phyloP scores from a whole-genome alignment of 495 filamentous ascomycete species.

The Penicillium roqueforti region DNA sequence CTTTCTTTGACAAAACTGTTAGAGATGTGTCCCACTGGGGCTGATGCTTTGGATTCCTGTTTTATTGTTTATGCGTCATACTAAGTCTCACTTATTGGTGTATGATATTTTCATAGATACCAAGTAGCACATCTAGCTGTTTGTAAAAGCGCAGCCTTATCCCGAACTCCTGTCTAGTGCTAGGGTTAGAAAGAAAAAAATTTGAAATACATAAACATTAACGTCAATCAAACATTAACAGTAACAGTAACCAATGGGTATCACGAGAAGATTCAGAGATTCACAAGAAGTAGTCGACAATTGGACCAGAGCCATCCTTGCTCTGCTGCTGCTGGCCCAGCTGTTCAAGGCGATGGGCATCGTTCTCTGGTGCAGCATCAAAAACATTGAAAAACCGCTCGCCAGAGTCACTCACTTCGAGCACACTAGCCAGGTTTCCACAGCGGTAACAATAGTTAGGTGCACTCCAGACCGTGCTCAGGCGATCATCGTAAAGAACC shows the following conservation, averaged over 20 bases:
- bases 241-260: slow-evolving; percentile 36
- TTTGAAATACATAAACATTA: slow-evolving; percentile 9
- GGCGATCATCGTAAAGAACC: slow-evolving; percentile 86
- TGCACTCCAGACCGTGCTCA: slow-evolving; percentile 96
- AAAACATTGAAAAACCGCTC: slow-evolving; percentile 96
- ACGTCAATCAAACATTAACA: slow-evolving; percentile 9
- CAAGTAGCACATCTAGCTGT: slow-evolving; percentile 17
- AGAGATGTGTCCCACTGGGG: slow-evolving; percentile 16
- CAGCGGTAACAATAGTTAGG: slow-evolving; percentile 97
- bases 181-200: slow-evolving; percentile 11
- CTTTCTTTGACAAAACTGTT: slow-evolving; percentile 27
- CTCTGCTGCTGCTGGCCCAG: slow-evolving; percentile 47
- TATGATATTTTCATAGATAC: slow-evolving; percentile 15
- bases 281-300: slow-evolving; percentile 67
- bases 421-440: slow-evolving; percentile 93
- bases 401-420: slow-evolving; percentile 89
- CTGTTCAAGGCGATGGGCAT: slow-evolving; percentile 74
- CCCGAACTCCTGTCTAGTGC: slow-evolving; percentile 35
- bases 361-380: slow-evolving; percentile 93
- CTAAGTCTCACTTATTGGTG: slow-evolving; percentile 6
- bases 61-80: slow-evolving; percentile 15
- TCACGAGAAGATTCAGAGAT: slow-evolving; percentile 53
- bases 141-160: slow-evolving; percentile 27
- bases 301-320: slow-evolving; percentile 55
- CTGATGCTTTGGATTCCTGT: slow-evolving; percentile 18